Evolutionary conservation across 257 asterid species (phyloP), one percentile per base, ranked within the genome.

Genomic region (Euphrasia confusa): DNA sequence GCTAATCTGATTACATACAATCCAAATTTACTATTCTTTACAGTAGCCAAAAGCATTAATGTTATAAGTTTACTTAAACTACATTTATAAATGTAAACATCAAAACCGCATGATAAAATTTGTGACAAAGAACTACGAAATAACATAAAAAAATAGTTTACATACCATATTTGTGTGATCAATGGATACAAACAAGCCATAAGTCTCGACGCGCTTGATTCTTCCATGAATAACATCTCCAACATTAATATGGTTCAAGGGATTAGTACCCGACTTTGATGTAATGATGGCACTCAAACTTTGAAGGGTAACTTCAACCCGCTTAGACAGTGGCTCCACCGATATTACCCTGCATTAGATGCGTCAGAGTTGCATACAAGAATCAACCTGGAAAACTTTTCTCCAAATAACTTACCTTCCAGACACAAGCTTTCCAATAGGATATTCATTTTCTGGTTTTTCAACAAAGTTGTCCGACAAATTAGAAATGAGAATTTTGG

Each of bases 321-420:
- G 90, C 87, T 81, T 89, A 33, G 97, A 87, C 64, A 83, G 68
- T 15, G 91, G 88, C 74, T 93, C 99, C 75, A 93, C 96, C 0
- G 87, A 79, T 17, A 84, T 72, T 78, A 93, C 90, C 91, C 99
- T 89, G 81, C 82, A 76, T 54, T 60, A 24, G 37, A 54, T 17
- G 33, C 30, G 66, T 81, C 69, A 84, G 73, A 37, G 58, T 61
- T 17, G 63, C 81, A 69, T 64, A 61, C 58, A 27, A 67, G 33
- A 35, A 64, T 50, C 54, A 74, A 61, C 24, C 79, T 35, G 39
- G 60, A 64, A 55, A 53, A 18, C n/a, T 66, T 47, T 14, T 17
- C 9, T 27, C 66, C 44, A 21, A 52, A 56, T 30, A 59, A 21
- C 88, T 79, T 76, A 88, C 99, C 67, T 83, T 69, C 99, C 99